These are phyloP conservation scores for Hypoxylon sp. DNA, from an alignment of 2,329 filamentous ascomycete genomes.

Conservation along the genomic window DNA sequence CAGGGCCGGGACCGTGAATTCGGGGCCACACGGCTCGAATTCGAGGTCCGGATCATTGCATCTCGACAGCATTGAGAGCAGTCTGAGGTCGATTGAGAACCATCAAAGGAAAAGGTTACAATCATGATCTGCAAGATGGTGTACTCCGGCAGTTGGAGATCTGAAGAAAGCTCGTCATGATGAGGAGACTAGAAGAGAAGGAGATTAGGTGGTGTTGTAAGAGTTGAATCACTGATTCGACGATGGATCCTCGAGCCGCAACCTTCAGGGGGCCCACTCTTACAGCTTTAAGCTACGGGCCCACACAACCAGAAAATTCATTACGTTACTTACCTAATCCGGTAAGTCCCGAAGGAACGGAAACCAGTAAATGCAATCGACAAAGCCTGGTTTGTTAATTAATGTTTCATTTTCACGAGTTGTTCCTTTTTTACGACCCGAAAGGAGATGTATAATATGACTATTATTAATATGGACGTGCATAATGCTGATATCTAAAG, in stretches of 20 bases:
- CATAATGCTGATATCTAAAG: neutral
- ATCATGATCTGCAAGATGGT: conserved; percentile 7
- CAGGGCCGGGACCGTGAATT: conserved; percentile 37
- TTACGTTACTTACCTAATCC: conserved; percentile 28
- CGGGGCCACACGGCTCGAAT: conserved; percentile 37
- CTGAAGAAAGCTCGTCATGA: conserved; percentile 17
- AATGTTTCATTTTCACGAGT: conserved; percentile 29
- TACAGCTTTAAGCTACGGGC: conserved; percentile 12
- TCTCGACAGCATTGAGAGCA: conserved; percentile 6
- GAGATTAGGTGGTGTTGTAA: conserved; percentile 35
- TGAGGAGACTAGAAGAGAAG: conserved; percentile 26
- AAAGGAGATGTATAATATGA: conserved; percentile 3
- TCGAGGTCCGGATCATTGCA: conserved; percentile 23
- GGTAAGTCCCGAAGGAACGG: conserved; percentile 35
- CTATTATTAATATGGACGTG: neutral
- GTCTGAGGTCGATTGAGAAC: conserved; percentile 3
- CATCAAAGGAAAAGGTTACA: neutral
- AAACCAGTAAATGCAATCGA: conserved; percentile 34
- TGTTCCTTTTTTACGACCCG: neutral
- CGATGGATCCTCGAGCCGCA: conserved; percentile 35
- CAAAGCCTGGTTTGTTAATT: conserved; percentile 14
- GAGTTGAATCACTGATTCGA: conserved; percentile 36
- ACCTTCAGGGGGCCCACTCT: conserved; percentile 25
- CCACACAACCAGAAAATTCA: conserved; percentile 31
- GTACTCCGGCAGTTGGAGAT: neutral